phyloP scores from a whole-genome alignment of 768 basidiomycete species.

The Lactarius trivialis region DNA sequence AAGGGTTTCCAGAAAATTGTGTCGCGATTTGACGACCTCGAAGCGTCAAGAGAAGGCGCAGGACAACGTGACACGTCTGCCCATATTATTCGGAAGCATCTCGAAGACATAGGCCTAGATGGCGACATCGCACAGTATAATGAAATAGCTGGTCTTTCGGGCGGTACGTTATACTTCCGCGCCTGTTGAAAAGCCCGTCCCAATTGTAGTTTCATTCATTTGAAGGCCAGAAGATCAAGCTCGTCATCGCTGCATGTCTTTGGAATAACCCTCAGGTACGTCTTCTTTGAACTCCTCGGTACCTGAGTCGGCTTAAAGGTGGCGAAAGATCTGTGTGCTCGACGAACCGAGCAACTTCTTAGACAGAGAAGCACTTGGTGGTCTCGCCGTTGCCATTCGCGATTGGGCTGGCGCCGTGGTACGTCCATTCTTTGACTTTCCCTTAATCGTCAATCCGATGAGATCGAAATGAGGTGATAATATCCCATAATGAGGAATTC shows the following conservation, averaged over 20 bases:
- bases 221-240: conserved; percentile 91
- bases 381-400: conserved; percentile 88
- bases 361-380: conserved; percentile 92
- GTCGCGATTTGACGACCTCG: conserved; percentile 93
- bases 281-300: conserved; percentile 1
- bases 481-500: conserved; percentile 92
- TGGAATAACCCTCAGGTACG: conserved; percentile 92
- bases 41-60: conserved; percentile 92
- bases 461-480: conserved; percentile 60
- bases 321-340: conserved; percentile 56
- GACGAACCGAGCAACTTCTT: conserved; percentile 97
- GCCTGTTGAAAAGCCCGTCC: background rate
- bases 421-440: conserved; percentile 29
- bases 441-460: conserved; percentile 22
- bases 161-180: conserved; percentile 45
- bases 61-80: conserved; percentile 82
- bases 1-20: conserved; percentile 89
- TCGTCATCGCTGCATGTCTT: conserved; percentile 88
- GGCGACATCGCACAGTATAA: conserved; percentile 98
- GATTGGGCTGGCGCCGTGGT: conserved; percentile 93
- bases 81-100: conserved; percentile 78
- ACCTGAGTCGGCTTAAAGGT: conserved; percentile 16
- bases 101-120: conserved; percentile 94
- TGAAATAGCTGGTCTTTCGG: conserved; percentile 89
- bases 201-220: conserved; percentile 16